Conservation (phyloP, 2,329 filamentous ascomycete genomes). For the Dactylellina leptospora region DNA sequence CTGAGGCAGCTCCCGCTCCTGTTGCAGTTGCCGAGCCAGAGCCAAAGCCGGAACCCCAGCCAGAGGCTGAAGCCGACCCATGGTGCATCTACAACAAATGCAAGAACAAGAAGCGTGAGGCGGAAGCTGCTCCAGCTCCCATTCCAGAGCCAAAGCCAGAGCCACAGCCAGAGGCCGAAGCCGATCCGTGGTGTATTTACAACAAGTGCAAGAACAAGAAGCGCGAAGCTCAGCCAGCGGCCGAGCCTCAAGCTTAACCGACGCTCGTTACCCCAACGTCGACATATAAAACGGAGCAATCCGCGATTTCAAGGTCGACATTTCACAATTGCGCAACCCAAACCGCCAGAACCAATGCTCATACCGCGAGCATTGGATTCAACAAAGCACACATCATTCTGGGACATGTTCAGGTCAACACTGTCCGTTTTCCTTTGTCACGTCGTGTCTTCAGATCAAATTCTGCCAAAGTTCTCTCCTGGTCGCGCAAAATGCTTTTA, state of each 20-base stretch:
- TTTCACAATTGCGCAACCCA: constrained; percentile 1
- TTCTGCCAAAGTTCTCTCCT: constrained; percentile 29
- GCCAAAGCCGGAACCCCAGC: too few relatives aligned
- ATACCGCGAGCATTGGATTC: constrained; percentile 12
- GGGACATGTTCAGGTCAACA: constrained; percentile 51
- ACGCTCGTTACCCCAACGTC: constrained; percentile 24
- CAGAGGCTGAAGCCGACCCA: not conserved
- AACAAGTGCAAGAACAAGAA: constrained; percentile 6
- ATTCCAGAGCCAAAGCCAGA: constrained; percentile 15
- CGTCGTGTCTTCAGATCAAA: constrained; percentile 33
- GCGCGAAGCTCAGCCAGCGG: constrained; percentile 1
- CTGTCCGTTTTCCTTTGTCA: constrained; percentile 52
- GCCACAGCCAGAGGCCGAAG: not conserved
- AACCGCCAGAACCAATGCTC: constrained; percentile 9
- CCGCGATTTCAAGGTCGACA: constrained; percentile 20
- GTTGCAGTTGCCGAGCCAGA: too few relatives aligned
- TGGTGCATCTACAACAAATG: constrained; percentile 20
- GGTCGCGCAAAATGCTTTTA: constrained; percentile 41
- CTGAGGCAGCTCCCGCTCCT: not conserved
- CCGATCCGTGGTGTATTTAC: not conserved
- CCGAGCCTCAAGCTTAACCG: constrained; percentile 19
- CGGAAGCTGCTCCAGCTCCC: constrained; percentile 4
- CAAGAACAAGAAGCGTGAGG: constrained; percentile 17
- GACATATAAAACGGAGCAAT: constrained; percentile 24
- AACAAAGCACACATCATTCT: constrained; percentile 18